These are phyloP conservation scores for Astrothelium subdiscretum DNA, from an alignment of 495 filamentous ascomycete species.

Conservation along the genomic window DNA sequence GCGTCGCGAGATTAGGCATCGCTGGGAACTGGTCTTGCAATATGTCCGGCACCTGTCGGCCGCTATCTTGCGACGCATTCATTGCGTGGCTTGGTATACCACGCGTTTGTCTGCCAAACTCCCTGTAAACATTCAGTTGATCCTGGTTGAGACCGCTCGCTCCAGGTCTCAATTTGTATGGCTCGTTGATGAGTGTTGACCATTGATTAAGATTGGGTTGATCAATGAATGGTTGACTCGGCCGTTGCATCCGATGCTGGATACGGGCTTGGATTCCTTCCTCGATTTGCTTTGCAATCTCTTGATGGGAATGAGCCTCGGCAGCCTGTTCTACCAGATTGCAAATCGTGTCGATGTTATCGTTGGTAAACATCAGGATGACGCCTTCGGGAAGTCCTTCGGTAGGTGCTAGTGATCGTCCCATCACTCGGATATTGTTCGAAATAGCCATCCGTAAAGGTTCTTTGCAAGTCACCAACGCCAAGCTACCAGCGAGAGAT, in stretches of 20 bases:
- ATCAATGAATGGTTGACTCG: slow-evolving; percentile 74
- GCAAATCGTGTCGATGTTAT: slow-evolving; percentile 89
- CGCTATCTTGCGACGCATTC: slow-evolving; percentile 45
- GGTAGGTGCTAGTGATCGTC: slow-evolving; percentile 44
- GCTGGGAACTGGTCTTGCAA: slow-evolving; percentile 74
- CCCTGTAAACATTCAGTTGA: slow-evolving; percentile 90
- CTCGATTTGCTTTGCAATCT: slow-evolving; percentile 88
- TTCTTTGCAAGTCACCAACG: slow-evolving; percentile 96
- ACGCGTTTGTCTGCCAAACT: slow-evolving; percentile 76
- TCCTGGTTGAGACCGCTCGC: slow-evolving; percentile 65
- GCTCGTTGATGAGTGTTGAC: slow-evolving; percentile 79
- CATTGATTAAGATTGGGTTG: slow-evolving; percentile 70
- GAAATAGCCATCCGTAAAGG: slow-evolving; percentile 89
- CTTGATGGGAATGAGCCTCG: slow-evolving; percentile 79
- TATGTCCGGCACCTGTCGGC: slow-evolving; percentile 55
- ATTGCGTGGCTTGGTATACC: slow-evolving; percentile 44
- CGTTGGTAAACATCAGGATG: slow-evolving; percentile 95
- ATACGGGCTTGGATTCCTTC: slow-evolving; percentile 59
- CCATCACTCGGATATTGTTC: slow-evolving; percentile 80
- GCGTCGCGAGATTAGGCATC: slow-evolving; percentile 64
- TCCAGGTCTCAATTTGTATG: slow-evolving; percentile 66
- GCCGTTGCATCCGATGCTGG: slow-evolving; percentile 55
- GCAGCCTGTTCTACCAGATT: slow-evolving; percentile 87
- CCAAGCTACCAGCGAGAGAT: slow-evolving; percentile 81
- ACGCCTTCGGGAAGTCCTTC: slow-evolving; percentile 77